Evolutionary conservation across 768 basidiomycete genomes (phyloP), one percentile per base, ranked within the genome.

Genomic region (Phallus indusiatus): DNA sequence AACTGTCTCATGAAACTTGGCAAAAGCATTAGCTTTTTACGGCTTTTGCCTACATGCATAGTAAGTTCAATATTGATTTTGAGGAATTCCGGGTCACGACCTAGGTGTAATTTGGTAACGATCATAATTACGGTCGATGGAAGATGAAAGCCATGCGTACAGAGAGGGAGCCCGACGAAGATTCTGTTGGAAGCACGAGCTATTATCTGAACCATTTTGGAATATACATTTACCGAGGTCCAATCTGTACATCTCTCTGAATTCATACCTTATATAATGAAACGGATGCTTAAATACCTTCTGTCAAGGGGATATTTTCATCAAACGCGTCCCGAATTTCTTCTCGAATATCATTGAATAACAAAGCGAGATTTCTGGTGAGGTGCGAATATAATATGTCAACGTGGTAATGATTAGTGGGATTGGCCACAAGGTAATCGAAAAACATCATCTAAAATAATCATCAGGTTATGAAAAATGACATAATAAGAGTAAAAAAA

Each of bases 1-100:
- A 58, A 81, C 80, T 76, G 75, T 62, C 71, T 73, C 20, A 81
- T 55, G 60, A 75, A 69, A 17, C 60, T 51, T 0, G 79, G 81
- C 55, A 76, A 71, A 12, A 74, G 35, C 24, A 69, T 69, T 36
- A 81, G 68, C 9, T 71, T 66, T 2, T 47, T 28, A 0, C 68
- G 68, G 3, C 67, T 65, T 22, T 64, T 71, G 7, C 73, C 59
- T n/a, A 80, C 67, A 17, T 74, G 69, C 17, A 68, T 60, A 6
- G 76, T 66, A 56, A 73, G 76, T 36, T 67, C 60, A n/a, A 73
- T 66, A 53, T 70, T 72, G 18, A 77, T 62, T 4, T 67, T 64
- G 24, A 71, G 67, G 57, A 75, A 81, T 34, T 74, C 76, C 7
- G 64, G 64, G 58, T 79, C 64, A 1, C 73, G 66, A 63, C 80